A percentile compares a stretch with the other conserved stretches of the same genome.
Conservation (phyloP, 768 basidiomycete species). For the Trametes coccinea region DNA sequence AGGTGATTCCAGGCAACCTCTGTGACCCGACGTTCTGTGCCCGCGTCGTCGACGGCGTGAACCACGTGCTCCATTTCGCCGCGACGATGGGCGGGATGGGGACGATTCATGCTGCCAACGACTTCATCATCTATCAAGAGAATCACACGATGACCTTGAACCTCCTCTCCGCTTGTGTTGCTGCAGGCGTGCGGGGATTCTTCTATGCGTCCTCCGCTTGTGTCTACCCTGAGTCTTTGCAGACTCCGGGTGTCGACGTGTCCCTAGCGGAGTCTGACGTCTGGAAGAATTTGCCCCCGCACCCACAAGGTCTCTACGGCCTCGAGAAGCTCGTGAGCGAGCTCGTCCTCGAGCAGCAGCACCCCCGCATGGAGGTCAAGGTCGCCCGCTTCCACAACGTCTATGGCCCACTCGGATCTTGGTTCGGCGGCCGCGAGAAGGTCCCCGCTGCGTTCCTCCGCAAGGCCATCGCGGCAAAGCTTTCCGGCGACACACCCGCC, state of each 20-base stretch:
- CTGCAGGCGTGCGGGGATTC: slow-evolving; percentile 43
- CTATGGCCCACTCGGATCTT: slow-evolving; percentile 54
- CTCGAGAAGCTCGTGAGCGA: slow-evolving; percentile 58
- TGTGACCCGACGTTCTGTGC: slow-evolving; percentile 43
- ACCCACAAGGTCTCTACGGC: slow-evolving; percentile 58
- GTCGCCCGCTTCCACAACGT: slow-evolving; percentile 62
- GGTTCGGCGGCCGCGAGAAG: slow-evolving; percentile 58
- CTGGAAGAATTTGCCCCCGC: slow-evolving; percentile 39
- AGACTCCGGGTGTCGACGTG: slow-evolving; percentile 37
- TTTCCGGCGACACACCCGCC: slow-evolving; percentile 10
- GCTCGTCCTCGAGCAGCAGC: slow-evolving; percentile 40
- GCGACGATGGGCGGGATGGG: slow-evolving; percentile 71
- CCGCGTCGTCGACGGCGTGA: slow-evolving; percentile 40
- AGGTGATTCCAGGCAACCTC: slow-evolving; percentile 47
- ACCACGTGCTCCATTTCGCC: slow-evolving; percentile 56
- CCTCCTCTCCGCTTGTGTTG: slow-evolving; percentile 41
- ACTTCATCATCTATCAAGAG: slow-evolving; percentile 47
- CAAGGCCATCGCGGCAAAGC: slow-evolving; percentile 45
- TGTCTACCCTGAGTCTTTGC: slow-evolving; percentile 51
- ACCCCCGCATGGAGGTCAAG: slow-evolving; percentile 38
- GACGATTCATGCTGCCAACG: slow-evolving; percentile 52
- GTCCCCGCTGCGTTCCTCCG: slow-evolving; percentile 57
- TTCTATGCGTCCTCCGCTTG: slow-evolving; percentile 62
- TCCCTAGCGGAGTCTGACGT: slow-evolving; percentile 50
- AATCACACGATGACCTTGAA: slow-evolving; percentile 54